Percentiles rank a stretch among this genome's conserved stretches.
Conservation (phyloP, 805 yeast species). For the Pichia scutulata region DNA sequence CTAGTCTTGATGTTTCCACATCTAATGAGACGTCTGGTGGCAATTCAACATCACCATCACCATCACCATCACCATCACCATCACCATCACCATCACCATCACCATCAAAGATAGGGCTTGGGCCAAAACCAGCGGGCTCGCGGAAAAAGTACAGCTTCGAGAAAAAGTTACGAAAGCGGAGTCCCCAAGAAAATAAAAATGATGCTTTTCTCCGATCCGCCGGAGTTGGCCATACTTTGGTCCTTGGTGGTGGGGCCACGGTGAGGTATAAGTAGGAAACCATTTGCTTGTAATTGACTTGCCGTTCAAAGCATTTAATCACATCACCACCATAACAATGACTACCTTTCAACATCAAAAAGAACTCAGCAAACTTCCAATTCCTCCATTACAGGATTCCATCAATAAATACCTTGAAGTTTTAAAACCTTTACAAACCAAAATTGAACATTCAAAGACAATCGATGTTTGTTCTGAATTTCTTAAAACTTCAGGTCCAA, state of each 20-base stretch:
- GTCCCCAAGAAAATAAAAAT: not conserved
- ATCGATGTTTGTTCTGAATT: constrained; percentile 49
- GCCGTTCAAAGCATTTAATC: too few species aligned
- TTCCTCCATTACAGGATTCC: constrained; percentile 67
- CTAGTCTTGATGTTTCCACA: too few species aligned
- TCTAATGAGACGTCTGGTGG: too few species aligned
- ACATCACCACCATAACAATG: constrained; percentile 10
- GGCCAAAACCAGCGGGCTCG: too few species aligned
- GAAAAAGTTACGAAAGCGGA: not conserved
- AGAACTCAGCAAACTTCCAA: constrained; percentile 60
- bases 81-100: too few species aligned
- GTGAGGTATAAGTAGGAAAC: not conserved
- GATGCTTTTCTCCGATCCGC: constrained; percentile 9
- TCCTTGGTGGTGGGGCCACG: not conserved
- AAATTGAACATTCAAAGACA: constrained; percentile 58
- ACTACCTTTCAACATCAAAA: constrained; percentile 52
- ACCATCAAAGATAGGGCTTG: too few species aligned
- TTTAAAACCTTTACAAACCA: constrained; percentile 75
- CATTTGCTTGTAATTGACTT: too few species aligned
- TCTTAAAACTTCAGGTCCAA: constrained; percentile 46
- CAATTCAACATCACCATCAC: too few species aligned
- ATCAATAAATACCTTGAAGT: constrained; percentile 57
- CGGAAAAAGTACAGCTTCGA: not conserved
- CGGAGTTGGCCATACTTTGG: constrained; percentile 7
- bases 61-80: too few species aligned